A percentile compares a stretch with the other conserved stretches of the same genome.
Evolutionary conservation across 257 asterid genomes (phyloP).

Genomic region (Pogostemon cablin): DNA sequence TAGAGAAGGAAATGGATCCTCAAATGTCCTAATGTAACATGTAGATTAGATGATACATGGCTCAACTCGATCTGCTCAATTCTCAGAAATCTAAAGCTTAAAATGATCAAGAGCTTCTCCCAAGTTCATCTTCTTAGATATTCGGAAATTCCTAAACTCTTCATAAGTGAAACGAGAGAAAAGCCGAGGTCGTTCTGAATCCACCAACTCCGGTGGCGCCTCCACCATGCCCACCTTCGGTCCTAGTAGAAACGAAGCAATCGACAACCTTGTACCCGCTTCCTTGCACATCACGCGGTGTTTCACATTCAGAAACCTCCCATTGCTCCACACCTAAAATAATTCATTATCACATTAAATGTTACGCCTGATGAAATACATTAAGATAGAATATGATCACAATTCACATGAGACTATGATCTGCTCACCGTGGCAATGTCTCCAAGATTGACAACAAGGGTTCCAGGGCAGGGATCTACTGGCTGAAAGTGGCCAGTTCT

Average conservation of each 20-base stretch:
- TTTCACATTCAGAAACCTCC: constrained; percentile 64
- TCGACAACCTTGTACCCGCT: constrained; percentile 44
- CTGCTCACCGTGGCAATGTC: constrained; percentile 55
- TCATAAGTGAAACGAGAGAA: constrained; percentile 48
- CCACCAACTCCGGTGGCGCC: constrained; percentile 46
- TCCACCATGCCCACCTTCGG: constrained; percentile 48
- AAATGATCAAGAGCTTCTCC: constrained; percentile 46
- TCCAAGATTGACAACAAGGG: constrained; percentile 68
- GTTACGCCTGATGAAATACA: background rate
- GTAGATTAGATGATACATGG: too few species aligned
- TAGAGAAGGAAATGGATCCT: too few species aligned
- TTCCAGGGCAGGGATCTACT: constrained; percentile 61
- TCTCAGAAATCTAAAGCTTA: too few species aligned
- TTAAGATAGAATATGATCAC: background rate
- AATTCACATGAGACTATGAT: background rate
- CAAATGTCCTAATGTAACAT: too few species aligned
- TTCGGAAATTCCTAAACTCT: constrained; percentile 38
- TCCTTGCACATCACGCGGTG: constrained; percentile 62
- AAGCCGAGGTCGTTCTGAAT: constrained; percentile 48
- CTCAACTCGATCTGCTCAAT: too few species aligned
- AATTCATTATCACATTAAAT: background rate
- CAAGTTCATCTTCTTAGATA: constrained; percentile 28
- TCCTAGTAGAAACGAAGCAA: constrained; percentile 55
- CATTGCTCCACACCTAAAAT: constrained; percentile 63
- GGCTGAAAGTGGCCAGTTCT: constrained; percentile 53